phyloP scores from a whole-genome alignment of 805 yeast genomes.

The Huiozyma sinensis region DNA sequence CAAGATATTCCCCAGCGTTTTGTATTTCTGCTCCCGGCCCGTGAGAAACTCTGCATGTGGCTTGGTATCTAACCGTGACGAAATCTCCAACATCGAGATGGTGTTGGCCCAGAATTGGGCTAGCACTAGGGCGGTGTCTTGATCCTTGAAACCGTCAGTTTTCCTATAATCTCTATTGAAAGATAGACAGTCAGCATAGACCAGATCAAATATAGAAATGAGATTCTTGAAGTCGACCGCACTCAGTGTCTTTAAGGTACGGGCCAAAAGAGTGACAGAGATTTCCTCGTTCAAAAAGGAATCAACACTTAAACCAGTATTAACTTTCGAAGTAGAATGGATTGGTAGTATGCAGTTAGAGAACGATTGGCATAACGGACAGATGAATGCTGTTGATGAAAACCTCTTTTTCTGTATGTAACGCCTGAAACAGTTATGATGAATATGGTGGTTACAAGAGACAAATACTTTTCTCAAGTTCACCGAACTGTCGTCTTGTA shows the following conservation, averaged over 20 bases:
- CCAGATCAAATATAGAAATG: conserved; percentile 10
- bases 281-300: conserved; percentile 4
- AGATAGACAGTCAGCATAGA: conserved; percentile 13
- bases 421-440: conserved; percentile 62
- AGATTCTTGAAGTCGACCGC: conserved; percentile 9
- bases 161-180: conserved; percentile 14
- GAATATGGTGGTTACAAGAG: conserved; percentile 94
- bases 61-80: conserved; percentile 38
- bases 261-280: conserved; percentile 6
- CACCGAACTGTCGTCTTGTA: conserved; percentile 7
- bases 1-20: conserved; percentile 26
- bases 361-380: conserved; percentile 87
- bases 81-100: conserved; percentile 47
- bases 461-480: conserved; percentile 36
- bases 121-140: conserved; percentile 13
- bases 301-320: conserved; percentile 6
- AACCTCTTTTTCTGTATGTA: conserved; percentile 51
- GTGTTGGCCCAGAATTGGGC: conserved; percentile 25
- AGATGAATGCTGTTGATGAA: conserved; percentile 60
- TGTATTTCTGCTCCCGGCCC: conserved; percentile 32
- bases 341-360: conserved; percentile 26
- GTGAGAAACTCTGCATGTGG: conserved; percentile 25
- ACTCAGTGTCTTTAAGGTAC: conserved; percentile 9
- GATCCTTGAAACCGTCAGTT: conserved; percentile 8
- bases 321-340: conserved; percentile 7